Evolutionary conservation across 345 rosid species (phyloP).

Genomic region (Trapa incisa): DNA sequence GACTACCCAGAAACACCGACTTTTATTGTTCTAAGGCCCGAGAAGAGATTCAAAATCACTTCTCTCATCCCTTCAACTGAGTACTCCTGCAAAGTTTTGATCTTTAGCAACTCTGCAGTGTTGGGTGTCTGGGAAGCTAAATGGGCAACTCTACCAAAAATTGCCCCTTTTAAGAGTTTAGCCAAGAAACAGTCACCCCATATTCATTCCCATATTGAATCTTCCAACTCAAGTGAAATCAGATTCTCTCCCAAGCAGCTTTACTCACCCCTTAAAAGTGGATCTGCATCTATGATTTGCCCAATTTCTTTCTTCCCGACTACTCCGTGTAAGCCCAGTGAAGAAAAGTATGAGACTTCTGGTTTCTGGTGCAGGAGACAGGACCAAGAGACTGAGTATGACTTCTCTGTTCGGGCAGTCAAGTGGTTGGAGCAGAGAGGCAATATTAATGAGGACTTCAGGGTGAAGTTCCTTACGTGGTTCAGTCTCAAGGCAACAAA

Average conservation of each 20-base stretch:
- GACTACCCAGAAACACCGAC: conserved; percentile 27
- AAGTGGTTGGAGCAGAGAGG: conserved; percentile 45
- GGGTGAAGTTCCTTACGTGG: conserved; percentile 56
- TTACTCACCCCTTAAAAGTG: conserved; percentile 6
- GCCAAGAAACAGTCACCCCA: background rate
- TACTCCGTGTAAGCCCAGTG: conserved; percentile 26
- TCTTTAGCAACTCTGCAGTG: conserved; percentile 16
- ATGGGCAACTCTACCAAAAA: conserved; percentile 18
- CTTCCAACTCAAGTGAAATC: conserved; percentile 12
- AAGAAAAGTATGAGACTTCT: conserved; percentile 13
- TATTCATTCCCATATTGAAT: conserved; percentile 17
- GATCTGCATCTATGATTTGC: conserved; percentile 7
- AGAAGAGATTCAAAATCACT: conserved; percentile 22
- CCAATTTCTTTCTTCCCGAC: conserved; percentile 23
- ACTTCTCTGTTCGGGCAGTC: conserved; percentile 29
- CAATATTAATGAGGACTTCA: conserved; percentile 31
- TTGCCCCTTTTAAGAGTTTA: background rate
- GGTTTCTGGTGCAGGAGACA: conserved; percentile 18
- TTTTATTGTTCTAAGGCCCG: conserved; percentile 24
- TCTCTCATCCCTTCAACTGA: conserved; percentile 26
- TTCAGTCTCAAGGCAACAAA: conserved; percentile 47
- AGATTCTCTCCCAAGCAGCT: conserved; percentile 6
- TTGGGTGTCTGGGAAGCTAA: conserved; percentile 35
- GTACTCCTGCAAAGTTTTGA: conserved; percentile 27
- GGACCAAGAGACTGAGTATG: conserved; percentile 30